Evolutionary conservation across 1,139 yeast genomes (phyloP).

Genomic region (Yamadazyma conglobata): DNA sequence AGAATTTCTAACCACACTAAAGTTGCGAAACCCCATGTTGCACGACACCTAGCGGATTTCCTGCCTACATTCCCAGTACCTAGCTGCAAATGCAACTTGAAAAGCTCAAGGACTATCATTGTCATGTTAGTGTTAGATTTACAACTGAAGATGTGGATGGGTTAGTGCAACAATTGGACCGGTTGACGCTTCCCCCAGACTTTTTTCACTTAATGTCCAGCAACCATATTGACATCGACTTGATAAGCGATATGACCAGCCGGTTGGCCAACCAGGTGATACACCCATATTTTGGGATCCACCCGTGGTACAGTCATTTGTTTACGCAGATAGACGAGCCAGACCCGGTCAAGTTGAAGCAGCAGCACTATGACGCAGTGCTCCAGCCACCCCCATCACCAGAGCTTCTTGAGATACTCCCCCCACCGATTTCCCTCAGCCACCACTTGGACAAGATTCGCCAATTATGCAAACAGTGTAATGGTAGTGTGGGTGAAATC

Average conservation of each 20-base stretch:
- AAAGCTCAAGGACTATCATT: slow-evolving; percentile 13
- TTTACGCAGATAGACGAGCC: slow-evolving; percentile 27
- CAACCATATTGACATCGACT: slow-evolving; percentile 46
- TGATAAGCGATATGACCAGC: slow-evolving; percentile 30
- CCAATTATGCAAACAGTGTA: slow-evolving; percentile 17
- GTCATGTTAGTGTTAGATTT: slow-evolving; percentile 13
- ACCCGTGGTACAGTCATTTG: slow-evolving; percentile 86
- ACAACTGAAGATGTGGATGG: not conserved
- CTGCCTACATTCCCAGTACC: no score
- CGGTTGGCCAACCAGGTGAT: slow-evolving; percentile 25
- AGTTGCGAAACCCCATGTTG: no score
- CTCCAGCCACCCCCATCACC: slow-evolving; percentile 40
- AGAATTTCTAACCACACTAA: no score
- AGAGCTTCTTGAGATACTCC: slow-evolving; percentile 49
- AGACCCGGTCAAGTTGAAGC: slow-evolving; percentile 24
- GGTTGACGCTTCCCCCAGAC: not conserved
- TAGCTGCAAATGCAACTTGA: no score
- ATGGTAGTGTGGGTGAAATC: slow-evolving; percentile 71
- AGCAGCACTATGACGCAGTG: slow-evolving; percentile 54
- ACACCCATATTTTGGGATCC: slow-evolving; percentile 73
- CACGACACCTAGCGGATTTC: no score
- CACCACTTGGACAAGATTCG: slow-evolving; percentile 32
- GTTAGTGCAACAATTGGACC: slow-evolving; percentile 3
- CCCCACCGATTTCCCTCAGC: slow-evolving; percentile 54
- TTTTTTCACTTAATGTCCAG: slow-evolving; percentile 53